phyloP scores from a whole-genome alignment of 1,284 basidiomycete species.

The Schizopora paradoxa region DNA sequence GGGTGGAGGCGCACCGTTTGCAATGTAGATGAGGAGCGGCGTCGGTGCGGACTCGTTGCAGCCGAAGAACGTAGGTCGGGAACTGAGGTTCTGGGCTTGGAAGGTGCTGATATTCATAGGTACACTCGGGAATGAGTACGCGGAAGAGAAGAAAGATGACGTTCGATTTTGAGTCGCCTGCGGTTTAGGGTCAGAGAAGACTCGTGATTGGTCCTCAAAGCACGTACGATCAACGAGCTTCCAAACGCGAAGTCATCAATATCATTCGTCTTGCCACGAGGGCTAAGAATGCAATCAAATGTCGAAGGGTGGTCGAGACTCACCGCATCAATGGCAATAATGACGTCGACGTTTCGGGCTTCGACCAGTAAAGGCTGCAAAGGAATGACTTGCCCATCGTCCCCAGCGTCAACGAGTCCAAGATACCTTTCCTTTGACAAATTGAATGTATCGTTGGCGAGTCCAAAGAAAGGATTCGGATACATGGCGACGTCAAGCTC shows the following conservation, averaged over 20 bases:
- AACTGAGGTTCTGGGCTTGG: conserved; percentile 29
- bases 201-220: no score
- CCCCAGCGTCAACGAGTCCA: conserved; percentile 37
- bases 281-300: neutral
- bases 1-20: conserved; percentile 39
- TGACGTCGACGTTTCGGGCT: conserved; percentile 44
- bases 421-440: conserved; percentile 32
- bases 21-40: conserved; percentile 35
- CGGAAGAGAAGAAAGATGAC: conserved; percentile 29
- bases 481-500: conserved; percentile 25
- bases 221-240: conserved; percentile 11
- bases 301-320: conserved; percentile 12
- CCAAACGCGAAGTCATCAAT: neutral
- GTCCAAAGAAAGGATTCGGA: conserved; percentile 40
- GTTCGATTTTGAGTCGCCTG: conserved; percentile 35
- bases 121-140: conserved; percentile 39
- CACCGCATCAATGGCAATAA: conserved; percentile 49
- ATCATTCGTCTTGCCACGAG: neutral
- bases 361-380: conserved; percentile 50
- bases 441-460: conserved; percentile 29
- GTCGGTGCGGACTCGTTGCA: conserved; percentile 23
- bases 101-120: conserved; percentile 30
- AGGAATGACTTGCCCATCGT: conserved; percentile 42
- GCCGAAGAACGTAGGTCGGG: conserved; percentile 41
- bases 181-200: neutral